Conservation (phyloP, 169 alveolate species). For the Cryptosporidium sp. region DNA sequence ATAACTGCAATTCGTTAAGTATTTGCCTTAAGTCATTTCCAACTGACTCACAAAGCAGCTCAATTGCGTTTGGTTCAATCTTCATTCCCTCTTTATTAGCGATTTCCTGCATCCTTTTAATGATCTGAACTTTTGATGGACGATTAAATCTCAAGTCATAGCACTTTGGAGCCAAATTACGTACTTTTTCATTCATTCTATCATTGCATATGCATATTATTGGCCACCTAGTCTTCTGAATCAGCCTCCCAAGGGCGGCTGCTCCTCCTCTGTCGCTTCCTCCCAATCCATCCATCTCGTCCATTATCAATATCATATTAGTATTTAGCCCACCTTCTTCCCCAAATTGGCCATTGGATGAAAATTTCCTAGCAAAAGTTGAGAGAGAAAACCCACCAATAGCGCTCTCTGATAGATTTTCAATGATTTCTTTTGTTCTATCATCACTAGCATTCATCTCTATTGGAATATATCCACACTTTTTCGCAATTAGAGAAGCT, state of each 20-base stretch:
- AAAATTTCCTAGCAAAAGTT: slow-evolving; percentile 46
- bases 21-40: slow-evolving; percentile 94
- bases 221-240: slow-evolving; percentile 94
- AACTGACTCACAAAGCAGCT: slow-evolving; percentile 88
- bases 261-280: slow-evolving; percentile 98
- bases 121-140: slow-evolving; percentile 88
- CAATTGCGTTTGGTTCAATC: slow-evolving; percentile 88
- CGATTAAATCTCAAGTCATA: slow-evolving; percentile 92
- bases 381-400: slow-evolving; percentile 54
- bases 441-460: slow-evolving; percentile 98
- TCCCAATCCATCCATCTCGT: slow-evolving; percentile 98
- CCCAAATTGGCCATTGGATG: not conserved
- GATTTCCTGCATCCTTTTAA: slow-evolving; percentile 86
- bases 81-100: slow-evolving; percentile 89
- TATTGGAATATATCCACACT: slow-evolving; percentile 90
- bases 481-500: slow-evolving; percentile 90
- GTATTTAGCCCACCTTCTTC: slow-evolving; percentile 77
- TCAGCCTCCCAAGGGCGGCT: slow-evolving; percentile 92
- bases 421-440: slow-evolving; percentile 93
- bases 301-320: slow-evolving; percentile 91
- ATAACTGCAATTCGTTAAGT: slow-evolving; percentile 90
- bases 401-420: slow-evolving; percentile 82
- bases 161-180: slow-evolving; percentile 91
- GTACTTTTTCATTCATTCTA: slow-evolving; percentile 88
- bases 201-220: slow-evolving; percentile 97